Percentiles rank a stretch among this genome's conserved stretches.
These are phyloP conservation scores for Coemansia sp. DNA, from an alignment of 192 early-diverging fungal genomes.

Conservation along the genomic window DNA sequence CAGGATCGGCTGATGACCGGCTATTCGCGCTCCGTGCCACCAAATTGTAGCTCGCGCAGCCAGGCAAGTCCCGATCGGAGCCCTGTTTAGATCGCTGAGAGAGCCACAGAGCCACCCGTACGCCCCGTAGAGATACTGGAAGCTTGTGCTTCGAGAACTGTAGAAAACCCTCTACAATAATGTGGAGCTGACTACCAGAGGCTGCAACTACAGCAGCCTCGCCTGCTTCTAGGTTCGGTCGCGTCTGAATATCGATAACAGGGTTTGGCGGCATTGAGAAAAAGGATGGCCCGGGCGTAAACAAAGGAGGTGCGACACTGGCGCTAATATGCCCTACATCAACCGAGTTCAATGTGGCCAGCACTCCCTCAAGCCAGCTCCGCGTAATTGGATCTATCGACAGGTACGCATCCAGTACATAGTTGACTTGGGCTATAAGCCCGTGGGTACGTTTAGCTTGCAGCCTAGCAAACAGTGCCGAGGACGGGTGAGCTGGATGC, in stretches of 20 bases:
- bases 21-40: conserved; percentile 16
- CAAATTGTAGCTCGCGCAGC: conserved; percentile 15
- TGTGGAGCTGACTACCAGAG: conserved; percentile 43
- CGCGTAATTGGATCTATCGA: conserved; percentile 16
- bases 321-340: neutral
- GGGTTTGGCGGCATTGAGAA: conserved; percentile 26
- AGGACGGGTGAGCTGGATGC: conserved; percentile 7
- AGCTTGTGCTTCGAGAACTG: conserved; percentile 12
- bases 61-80: conserved; percentile 13
- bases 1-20: no score
- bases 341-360: neutral
- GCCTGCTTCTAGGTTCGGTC: conserved; percentile 22
- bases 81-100: conserved; percentile 20
- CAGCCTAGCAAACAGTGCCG: conserved; percentile 2
- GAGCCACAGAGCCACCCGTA: conserved; percentile 38
- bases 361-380: conserved; percentile 22
- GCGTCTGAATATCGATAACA: conserved; percentile 30
- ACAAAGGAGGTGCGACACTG: neutral
- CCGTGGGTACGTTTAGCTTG: conserved; percentile 9
- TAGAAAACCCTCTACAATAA: conserved; percentile 45
- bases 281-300: conserved; percentile 33
- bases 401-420: conserved; percentile 11
- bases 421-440: conserved; percentile 15
- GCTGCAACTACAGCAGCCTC: conserved; percentile 17
- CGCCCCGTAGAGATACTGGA: neutral